These are phyloP conservation scores for Achaetomiella virescens DNA, from an alignment of 495 filamentous ascomycete genomes.

Conservation along the genomic window DNA sequence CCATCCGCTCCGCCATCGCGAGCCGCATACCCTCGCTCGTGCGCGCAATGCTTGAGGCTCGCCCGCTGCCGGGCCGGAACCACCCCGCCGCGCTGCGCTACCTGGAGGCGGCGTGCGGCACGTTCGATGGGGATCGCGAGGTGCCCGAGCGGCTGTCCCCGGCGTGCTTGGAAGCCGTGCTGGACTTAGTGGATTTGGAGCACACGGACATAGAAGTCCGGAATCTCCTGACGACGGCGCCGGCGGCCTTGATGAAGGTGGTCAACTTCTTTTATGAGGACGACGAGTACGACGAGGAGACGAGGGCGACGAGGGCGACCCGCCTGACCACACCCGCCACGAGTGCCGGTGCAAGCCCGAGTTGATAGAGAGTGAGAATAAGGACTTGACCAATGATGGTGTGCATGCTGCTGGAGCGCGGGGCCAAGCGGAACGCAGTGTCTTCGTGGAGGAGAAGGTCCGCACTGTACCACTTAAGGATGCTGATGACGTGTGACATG, in stretches of 20 bases:
- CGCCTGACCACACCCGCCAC: no score
- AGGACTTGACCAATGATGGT: background rate
- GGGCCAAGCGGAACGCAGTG: background rate
- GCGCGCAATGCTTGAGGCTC: background rate
- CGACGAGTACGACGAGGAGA: background rate
- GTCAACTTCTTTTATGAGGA: background rate
- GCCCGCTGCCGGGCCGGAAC: background rate
- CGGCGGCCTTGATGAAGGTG: background rate
- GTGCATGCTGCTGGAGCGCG: background rate
- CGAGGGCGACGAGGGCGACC: no score
- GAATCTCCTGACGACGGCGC: no score
- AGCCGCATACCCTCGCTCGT: background rate
- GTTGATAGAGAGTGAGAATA: background rate
- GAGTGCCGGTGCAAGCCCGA: background rate
- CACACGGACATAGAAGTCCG: background rate
- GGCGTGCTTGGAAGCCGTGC: background rate
- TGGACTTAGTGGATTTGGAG: background rate
- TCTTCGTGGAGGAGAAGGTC: background rate
- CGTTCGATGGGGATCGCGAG: background rate
- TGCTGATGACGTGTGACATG: background rate
- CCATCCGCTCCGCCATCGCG: background rate
- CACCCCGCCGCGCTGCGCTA: background rate
- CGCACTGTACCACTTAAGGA: background rate
- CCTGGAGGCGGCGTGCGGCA: background rate
- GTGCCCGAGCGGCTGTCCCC: background rate